These are phyloP conservation scores for Scedosporium apiospermum DNA, from an alignment of 2,329 filamentous ascomycete genomes.

Conservation along the genomic window DNA sequence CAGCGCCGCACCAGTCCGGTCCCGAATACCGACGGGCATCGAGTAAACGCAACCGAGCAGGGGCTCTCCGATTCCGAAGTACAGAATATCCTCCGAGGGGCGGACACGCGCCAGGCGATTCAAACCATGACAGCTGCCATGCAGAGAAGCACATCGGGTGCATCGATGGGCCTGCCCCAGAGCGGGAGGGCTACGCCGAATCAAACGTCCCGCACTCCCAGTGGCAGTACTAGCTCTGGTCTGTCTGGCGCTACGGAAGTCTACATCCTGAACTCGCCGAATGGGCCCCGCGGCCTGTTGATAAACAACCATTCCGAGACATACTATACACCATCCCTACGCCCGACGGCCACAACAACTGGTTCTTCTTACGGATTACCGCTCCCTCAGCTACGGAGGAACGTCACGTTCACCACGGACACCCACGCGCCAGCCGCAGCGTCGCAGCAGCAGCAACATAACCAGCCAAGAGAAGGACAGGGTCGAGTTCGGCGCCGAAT, in stretches of 20 bases:
- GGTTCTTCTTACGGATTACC: not conserved
- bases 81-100: slow-evolving; percentile 34
- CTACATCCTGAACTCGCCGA: slow-evolving; percentile 51
- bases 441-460: not conserved
- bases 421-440: not conserved
- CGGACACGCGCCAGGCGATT: slow-evolving; percentile 29
- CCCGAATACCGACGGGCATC: not conserved
- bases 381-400: not conserved
- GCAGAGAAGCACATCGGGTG: slow-evolving; percentile 39
- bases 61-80: slow-evolving; percentile 31
- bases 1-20: not conserved
- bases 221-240: slow-evolving; percentile 16
- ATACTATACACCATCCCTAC: slow-evolving; percentile 36
- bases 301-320: slow-evolving; percentile 41
- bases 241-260: slow-evolving; percentile 32
- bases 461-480: not conserved
- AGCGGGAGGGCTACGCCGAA: slow-evolving; percentile 38
- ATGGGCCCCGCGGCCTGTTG: slow-evolving; percentile 48
- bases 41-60: not conserved
- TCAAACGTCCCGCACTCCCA: not conserved
- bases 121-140: slow-evolving; percentile 34
- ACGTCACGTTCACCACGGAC: not conserved
- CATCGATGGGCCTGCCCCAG: slow-evolving; percentile 22
- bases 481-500: not conserved
- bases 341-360: not conserved